These are phyloP conservation scores for Ophiostoma novo-ulmi DNA, from an alignment of 2,329 filamentous ascomycete genomes.

Conservation along the genomic window DNA sequence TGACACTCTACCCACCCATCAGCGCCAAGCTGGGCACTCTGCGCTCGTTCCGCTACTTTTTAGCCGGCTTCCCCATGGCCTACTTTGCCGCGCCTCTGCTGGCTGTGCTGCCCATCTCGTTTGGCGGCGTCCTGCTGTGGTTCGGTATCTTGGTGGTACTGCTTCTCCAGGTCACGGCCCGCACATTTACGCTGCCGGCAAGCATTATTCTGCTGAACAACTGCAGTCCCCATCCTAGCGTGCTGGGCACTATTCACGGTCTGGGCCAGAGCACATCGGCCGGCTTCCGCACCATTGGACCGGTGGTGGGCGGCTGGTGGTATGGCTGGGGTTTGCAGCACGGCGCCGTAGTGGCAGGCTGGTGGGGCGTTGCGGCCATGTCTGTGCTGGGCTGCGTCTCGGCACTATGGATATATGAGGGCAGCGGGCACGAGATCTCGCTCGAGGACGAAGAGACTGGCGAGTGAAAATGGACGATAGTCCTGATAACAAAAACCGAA, in stretches of 20 bases:
- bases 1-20: conserved; percentile 62
- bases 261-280: conserved; percentile 46
- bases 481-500: neutral
- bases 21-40: conserved; percentile 62
- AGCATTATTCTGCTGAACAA: conserved; percentile 57
- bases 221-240: conserved; percentile 52
- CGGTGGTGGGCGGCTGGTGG: conserved; percentile 47
- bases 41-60: conserved; percentile 59
- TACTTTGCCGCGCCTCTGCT: conserved; percentile 66
- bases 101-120: conserved; percentile 51
- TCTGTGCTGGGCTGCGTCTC: conserved; percentile 53
- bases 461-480: neutral
- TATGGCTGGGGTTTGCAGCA: conserved; percentile 44
- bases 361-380: conserved; percentile 47
- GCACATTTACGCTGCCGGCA: conserved; percentile 60
- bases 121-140: conserved; percentile 52
- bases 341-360: conserved; percentile 44
- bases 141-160: conserved; percentile 46
- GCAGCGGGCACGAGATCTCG: conserved; percentile 56
- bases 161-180: conserved; percentile 65
- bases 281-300: conserved; percentile 47
- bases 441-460: conserved; percentile 42
- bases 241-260: conserved; percentile 49
- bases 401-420: conserved; percentile 59
- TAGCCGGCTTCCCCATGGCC: conserved; percentile 61